phyloP scores from a whole-genome alignment of 2,329 filamentous ascomycete genomes.

The Rachicladosporium sp. region DNA sequence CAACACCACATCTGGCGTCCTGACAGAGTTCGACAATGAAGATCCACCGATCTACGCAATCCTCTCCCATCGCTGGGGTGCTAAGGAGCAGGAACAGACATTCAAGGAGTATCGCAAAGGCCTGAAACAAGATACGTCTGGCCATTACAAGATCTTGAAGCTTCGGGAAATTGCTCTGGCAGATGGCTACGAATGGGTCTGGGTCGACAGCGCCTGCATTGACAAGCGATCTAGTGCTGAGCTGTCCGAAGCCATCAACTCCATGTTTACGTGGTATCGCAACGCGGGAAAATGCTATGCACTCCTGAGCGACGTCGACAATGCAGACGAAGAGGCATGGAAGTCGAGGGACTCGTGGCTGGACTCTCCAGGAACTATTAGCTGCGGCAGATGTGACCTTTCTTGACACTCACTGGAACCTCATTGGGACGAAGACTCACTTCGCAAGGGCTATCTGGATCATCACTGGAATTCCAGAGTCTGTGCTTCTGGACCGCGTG shows the following conservation, averaged over 20 bases:
- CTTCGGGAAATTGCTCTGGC: slow-evolving; percentile 2
- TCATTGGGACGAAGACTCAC: neutral
- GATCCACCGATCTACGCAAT: slow-evolving; percentile 9
- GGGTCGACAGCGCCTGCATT: slow-evolving; percentile 16
- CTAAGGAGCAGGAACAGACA: slow-evolving; percentile 5
- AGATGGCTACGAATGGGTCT: slow-evolving; percentile 11
- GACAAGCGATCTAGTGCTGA: slow-evolving; percentile 10
- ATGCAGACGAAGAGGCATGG: neutral
- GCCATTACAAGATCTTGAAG: slow-evolving; percentile 1
- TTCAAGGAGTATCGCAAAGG: slow-evolving; percentile 2
- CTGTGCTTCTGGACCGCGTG: neutral
- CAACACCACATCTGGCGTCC: slow-evolving; percentile 2
- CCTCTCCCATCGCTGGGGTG: slow-evolving; percentile 8
- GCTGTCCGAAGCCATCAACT: slow-evolving; percentile 11
- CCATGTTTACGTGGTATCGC: slow-evolving; percentile 13
- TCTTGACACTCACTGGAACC: neutral
- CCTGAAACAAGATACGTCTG: slow-evolving; percentile 4
- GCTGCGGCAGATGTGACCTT: slow-evolving; percentile 4
- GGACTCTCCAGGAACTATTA: slow-evolving; percentile 1
- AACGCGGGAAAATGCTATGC: slow-evolving; percentile 10
- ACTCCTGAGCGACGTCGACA: slow-evolving; percentile 8
- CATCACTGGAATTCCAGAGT: neutral
- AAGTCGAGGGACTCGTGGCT: neutral
- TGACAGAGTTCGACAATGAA: slow-evolving; percentile 8
- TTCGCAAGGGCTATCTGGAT: neutral